Evolutionary conservation across 2,329 filamentous ascomycete species (phyloP), one percentile per base, ranked within the genome.

Genomic region (Aspergillus neotritici): DNA sequence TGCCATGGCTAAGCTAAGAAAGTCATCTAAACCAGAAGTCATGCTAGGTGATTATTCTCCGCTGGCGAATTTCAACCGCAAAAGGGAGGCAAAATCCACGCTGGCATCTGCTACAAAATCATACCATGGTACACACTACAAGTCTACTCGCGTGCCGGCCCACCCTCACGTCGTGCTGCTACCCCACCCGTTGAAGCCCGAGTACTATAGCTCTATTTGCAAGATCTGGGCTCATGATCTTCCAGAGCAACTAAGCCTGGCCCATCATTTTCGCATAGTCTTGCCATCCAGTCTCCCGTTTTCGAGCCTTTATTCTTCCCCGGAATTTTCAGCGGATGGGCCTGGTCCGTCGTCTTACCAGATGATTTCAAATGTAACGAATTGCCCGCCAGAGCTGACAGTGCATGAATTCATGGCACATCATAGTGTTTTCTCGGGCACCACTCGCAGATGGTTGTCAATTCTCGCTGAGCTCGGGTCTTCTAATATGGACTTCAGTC

Each of bases 401-500:
- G 43, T 70, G 0, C 71, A 76, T 16, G 77, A 80, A 40, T 79
- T 66, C 47, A 63, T 66, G 37, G 64, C 75, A 0, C 73, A 69
- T 46, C 69, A 74, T 47, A 57, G 47, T 5, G 52, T 80, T 0
- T 60, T 74, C 2, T 58, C 65, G 3, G 75, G 74, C 0, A 68
- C 62, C 12, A 44, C 60, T 34, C 56, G 68, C 1, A 66, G 76
- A 5, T 78, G 77, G 74, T 56, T 65, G 1, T 64, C 68, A 3
- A 63, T 81, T 0, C 51, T 79, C 0, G 47, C 69, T 0, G 76
- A 80, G 47, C 53, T 81, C 3, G 74, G 69, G 0, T 70, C 73
- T 1, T 69, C 73, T 0, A 76, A 75, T 46, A 40, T 87, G 3
- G 84, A 84, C 48, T 78, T 86, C 47, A 78, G 76, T 25, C 72